Evolutionary conservation across 2,329 filamentous ascomycete genomes (phyloP), one percentile per base, ranked within the genome.

Genomic region (Pestalotiopsis sp.): DNA sequence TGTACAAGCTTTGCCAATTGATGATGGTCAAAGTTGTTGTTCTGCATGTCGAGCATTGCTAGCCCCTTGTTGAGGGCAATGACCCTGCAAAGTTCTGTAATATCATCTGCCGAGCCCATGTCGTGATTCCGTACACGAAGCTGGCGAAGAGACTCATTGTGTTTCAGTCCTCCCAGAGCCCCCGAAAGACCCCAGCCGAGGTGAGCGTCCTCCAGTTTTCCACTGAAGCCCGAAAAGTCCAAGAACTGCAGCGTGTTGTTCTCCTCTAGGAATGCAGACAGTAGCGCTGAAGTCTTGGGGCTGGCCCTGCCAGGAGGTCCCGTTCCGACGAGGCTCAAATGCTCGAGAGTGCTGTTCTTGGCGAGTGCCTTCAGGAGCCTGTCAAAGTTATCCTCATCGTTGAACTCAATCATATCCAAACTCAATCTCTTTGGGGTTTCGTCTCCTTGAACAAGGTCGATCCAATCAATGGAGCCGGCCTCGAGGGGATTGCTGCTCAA

Each of bases 361-460:
- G 86, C 81, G 64, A 89, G 77, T 2, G 86, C 85, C 17, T 77
- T 79, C 69, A 89, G 76, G 4, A 89, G 80, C 66, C 81, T 82
- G 67, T 86, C 81, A 71, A 86, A 89, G 73, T 82, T 87, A 11
- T 75, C 75, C 73, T 88, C 87, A 52, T 83, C 77, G 23, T 80
- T 79, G 71, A 89, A 88, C 70, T 88, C 86, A n/a, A 88, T 79
- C 86, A 89, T 88, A 70, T 88, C 84, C 70, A 88, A 76, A 70
- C 85, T 84, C 25, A 89, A 77, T 27, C 82, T 83, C 70, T 80
- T 83, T 0, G 86, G 86, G 1, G 85, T 84, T 70, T 83, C 82
- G 14, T 83, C 83, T 66, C 79, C 77, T 0, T 81, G 77, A 31
- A 89, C 82, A 7, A 85, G 82, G 23, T 80, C 78, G 25, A 84